Percentiles rank a stretch among this genome's conserved stretches.
Conservation (phyloP, 805 yeast species). For the Ogataea parapolymorpha region DNA sequence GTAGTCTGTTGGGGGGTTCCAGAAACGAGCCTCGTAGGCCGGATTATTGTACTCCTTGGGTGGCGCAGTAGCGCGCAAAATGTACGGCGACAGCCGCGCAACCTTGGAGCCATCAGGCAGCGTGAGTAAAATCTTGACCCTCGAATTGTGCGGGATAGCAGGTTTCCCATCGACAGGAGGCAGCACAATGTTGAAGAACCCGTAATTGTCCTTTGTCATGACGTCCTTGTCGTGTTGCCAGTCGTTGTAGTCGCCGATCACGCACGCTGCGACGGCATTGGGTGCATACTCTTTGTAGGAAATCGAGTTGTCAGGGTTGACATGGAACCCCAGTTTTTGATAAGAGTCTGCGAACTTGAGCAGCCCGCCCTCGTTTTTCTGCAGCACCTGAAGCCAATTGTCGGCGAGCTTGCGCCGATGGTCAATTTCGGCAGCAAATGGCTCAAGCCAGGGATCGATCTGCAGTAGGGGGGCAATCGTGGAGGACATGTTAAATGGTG, state of each 20-base stretch:
- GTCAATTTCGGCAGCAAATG: slow-evolving; percentile 63
- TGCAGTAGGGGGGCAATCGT: slow-evolving; percentile 34
- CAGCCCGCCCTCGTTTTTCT: slow-evolving; percentile 61
- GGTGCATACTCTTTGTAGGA: slow-evolving; percentile 86
- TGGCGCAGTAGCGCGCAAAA: slow-evolving; percentile 75
- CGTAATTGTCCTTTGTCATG: slow-evolving; percentile 61
- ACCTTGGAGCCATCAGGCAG: slow-evolving; percentile 65
- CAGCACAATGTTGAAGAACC: slow-evolving; percentile 63
- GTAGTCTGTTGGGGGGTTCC: slow-evolving; percentile 72
- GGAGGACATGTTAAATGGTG: slow-evolving; percentile 3
- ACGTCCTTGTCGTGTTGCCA: slow-evolving; percentile 65
- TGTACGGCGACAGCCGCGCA: slow-evolving; percentile 89
- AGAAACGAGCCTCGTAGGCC: slow-evolving; percentile 82
- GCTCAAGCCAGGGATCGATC: slow-evolving; percentile 84
- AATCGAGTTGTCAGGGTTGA: slow-evolving; percentile 52
- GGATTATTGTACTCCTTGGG: slow-evolving; percentile 43
- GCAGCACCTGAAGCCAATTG: slow-evolving; percentile 56
- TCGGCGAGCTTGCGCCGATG: slow-evolving; percentile 65
- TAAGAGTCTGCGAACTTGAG: slow-evolving; percentile 73
- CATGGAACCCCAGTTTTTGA: slow-evolving; percentile 72
- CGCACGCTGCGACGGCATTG: slow-evolving; percentile 66
- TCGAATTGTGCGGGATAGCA: slow-evolving; percentile 79
- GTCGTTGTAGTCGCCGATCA: slow-evolving; percentile 90
- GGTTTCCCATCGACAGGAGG: slow-evolving; percentile 52
- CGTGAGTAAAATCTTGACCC: slow-evolving; percentile 66